These are phyloP conservation scores for Penicillium sp. DNA, from an alignment of 2,329 filamentous ascomycete species.

Conservation along the genomic window DNA sequence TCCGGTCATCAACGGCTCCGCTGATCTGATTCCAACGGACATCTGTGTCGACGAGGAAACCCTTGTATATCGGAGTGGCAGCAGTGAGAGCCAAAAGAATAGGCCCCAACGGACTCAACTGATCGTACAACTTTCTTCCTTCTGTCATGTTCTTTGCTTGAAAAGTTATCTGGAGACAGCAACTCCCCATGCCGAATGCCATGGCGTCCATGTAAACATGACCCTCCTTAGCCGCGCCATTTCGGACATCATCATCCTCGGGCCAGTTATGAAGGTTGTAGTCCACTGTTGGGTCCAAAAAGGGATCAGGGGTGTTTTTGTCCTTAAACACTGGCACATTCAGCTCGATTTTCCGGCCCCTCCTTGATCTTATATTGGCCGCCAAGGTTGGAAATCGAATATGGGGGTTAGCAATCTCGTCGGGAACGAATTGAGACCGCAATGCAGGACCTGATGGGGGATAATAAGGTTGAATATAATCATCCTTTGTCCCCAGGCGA, in stretches of 20 bases:
- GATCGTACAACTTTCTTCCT: slow-evolving; percentile 86
- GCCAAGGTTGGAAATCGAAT: slow-evolving; percentile 90
- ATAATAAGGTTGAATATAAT: slow-evolving; percentile 80
- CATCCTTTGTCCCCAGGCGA: slow-evolving; percentile 69
- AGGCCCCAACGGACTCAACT: slow-evolving; percentile 83
- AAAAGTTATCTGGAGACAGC: slow-evolving; percentile 95
- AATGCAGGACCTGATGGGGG: slow-evolving; percentile 73
- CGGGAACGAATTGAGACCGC: slow-evolving; percentile 88
- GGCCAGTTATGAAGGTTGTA: slow-evolving; percentile 87
- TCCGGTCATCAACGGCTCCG: slow-evolving; percentile 81
- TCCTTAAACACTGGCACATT: slow-evolving; percentile 92
- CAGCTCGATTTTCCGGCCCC: slow-evolving; percentile 87
- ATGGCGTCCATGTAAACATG: slow-evolving; percentile 99
- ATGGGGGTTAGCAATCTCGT: slow-evolving; percentile 92
- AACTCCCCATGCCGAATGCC: slow-evolving; percentile 99
- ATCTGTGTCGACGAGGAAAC: slow-evolving; percentile 90
- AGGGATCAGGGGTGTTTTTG: slow-evolving; percentile 73
- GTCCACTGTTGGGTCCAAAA: slow-evolving; percentile 87
- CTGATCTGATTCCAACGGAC: slow-evolving; percentile 98
- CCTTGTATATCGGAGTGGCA: slow-evolving; percentile 93
- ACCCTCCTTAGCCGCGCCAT: slow-evolving; percentile 77
- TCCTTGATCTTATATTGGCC: slow-evolving; percentile 80
- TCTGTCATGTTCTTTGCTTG: slow-evolving; percentile 97
- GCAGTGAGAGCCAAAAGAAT: slow-evolving; percentile 89
- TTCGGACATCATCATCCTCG: slow-evolving; percentile 89